Conservation (phyloP, 176 grass and related monocot genomes). For the Avena atlantica region DNA sequence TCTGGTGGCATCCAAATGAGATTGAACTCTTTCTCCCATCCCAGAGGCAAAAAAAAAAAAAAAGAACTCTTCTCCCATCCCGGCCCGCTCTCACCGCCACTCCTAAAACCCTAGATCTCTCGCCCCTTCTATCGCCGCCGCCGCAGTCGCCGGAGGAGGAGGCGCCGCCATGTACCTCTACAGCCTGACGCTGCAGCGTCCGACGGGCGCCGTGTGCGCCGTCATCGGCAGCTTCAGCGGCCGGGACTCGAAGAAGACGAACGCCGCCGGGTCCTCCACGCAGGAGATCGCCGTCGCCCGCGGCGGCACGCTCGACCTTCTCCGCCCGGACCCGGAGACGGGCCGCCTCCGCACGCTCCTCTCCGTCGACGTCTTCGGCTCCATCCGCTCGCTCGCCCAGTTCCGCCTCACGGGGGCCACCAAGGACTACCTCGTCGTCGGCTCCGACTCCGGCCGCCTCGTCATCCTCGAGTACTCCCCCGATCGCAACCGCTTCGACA, state of each 20-base stretch:
- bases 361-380: conserved; percentile 94
- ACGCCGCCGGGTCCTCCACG: conserved; percentile 43
- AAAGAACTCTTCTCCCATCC: conserved; percentile 11
- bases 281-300: conserved; percentile 91
- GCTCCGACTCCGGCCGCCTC: conserved; percentile 89
- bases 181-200: conserved; percentile 81
- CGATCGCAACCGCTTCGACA: conserved; percentile 84
- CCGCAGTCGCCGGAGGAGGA: background rate
- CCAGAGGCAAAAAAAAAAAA: background rate
- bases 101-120: conserved; percentile 60
- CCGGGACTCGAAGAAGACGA: conserved; percentile 66
- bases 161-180: conserved; percentile 76
- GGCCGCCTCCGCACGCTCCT: conserved; percentile 80
- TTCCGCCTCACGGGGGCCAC: conserved; percentile 94
- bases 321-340: conserved; percentile 78
- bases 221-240: conserved; percentile 91
- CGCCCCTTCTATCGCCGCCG: background rate
- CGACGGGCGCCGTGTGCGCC: conserved; percentile 80
- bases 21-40: conserved; percentile 2
- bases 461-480: conserved; percentile 94
- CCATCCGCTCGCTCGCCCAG: conserved; percentile 91
- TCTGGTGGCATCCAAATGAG: background rate
- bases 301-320: conserved; percentile 74
- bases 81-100: background rate
- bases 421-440: conserved; percentile 94